Evolutionary conservation across 345 rosid species (phyloP).

Genomic region (Erodium maritimum): DNA sequence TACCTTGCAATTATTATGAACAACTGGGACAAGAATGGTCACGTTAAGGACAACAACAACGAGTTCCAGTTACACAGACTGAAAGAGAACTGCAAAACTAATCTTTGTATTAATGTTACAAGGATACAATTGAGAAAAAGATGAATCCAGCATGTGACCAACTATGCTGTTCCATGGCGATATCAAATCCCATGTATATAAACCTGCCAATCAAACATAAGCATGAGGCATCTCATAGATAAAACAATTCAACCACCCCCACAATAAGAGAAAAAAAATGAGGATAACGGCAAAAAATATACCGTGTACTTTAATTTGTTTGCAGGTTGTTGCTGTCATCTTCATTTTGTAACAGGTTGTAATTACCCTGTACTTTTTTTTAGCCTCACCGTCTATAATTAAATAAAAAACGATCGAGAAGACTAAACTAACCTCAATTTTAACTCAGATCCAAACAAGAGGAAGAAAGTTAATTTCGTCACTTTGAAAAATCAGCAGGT

Average conservation of each 20-base stretch:
- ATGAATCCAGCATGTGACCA: constrained; percentile 97
- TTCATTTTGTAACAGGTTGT: no score
- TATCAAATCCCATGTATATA: constrained; percentile 98
- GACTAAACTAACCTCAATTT: no score
- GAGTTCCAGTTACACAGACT: neutral
- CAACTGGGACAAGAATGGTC: constrained; percentile 32
- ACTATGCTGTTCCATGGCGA: constrained; percentile 96
- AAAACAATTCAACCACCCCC: constrained; percentile 1
- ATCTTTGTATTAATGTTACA: constrained; percentile 4
- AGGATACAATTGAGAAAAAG: constrained; percentile 97
- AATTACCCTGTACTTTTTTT: no score
- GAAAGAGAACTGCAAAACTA: neutral
- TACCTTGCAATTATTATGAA: constrained; percentile 89
- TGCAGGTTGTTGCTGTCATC: no score
- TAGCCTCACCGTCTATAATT: no score
- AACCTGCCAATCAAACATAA: constrained; percentile 48
- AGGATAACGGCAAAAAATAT: no score
- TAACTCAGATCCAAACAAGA: no score
- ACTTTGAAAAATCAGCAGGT: no score
- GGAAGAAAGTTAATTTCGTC: no score
- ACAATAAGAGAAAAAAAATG: constrained; percentile 5
- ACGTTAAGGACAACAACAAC: constrained; percentile 33
- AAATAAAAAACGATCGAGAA: no score
- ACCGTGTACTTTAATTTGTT: no score
- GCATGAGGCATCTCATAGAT: neutral